phyloP scores from a whole-genome alignment of 768 basidiomycete genomes.

The Hirschioporus abietinus region DNA sequence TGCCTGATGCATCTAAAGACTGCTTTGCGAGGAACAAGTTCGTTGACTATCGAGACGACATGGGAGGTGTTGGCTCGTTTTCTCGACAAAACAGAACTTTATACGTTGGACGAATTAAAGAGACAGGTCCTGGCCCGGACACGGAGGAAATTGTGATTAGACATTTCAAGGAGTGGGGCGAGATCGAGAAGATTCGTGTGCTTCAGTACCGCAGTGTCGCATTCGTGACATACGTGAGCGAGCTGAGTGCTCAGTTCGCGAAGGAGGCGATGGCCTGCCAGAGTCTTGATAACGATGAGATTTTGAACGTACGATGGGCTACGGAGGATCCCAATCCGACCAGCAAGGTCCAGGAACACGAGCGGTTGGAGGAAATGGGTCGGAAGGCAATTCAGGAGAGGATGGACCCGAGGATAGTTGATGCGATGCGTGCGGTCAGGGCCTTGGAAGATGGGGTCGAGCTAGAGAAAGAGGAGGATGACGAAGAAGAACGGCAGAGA shows the following conservation, averaged over 20 bases:
- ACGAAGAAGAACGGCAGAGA: constrained; percentile 30
- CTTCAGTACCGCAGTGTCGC: constrained; percentile 93
- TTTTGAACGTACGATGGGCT: constrained; percentile 98
- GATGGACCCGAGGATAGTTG: constrained; percentile 85
- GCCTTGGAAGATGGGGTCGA: constrained; percentile 81
- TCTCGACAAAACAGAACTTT: constrained; percentile 90
- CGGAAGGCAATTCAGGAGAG: constrained; percentile 78
- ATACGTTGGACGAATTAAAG: constrained; percentile 92
- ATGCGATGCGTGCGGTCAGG: constrained; percentile 80
- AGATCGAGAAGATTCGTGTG: constrained; percentile 86
- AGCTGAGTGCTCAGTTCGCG: constrained; percentile 88
- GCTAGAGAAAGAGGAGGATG: constrained; percentile 27
- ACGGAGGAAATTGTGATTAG: constrained; percentile 86
- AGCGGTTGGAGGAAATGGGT: constrained; percentile 77
- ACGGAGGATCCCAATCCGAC: constrained; percentile 98
- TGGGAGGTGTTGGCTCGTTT: constrained; percentile 99
- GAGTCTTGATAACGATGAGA: constrained; percentile 94
- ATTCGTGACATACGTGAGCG: constrained; percentile 91
- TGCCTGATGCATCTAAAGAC: constrained; percentile 92
- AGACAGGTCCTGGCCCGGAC: constrained; percentile 82
- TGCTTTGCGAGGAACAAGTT: constrained; percentile 98
- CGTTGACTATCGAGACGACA: constrained; percentile 95
- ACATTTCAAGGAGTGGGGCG: constrained; percentile 96
- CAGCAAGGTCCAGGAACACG: constrained; percentile 80
- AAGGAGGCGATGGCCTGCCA: constrained; percentile 99